Base-by-base conservation (phyloP, 2,329 filamentous ascomycete genomes). In the Pestalotiopsis sp. region DNA sequence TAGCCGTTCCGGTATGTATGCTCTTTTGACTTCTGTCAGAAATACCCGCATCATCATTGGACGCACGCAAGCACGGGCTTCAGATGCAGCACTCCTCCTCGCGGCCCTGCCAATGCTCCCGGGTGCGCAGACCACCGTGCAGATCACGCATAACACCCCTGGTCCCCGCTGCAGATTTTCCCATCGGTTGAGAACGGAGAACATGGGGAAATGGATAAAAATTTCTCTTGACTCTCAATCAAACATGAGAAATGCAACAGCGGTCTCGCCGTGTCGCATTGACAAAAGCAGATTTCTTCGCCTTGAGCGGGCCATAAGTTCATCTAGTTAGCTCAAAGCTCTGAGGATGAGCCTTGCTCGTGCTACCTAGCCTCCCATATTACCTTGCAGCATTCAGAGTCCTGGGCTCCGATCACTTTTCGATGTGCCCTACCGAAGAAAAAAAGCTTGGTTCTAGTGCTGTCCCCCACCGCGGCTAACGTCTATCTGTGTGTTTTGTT, bases 21-120 rank as follows among this genome's bases (percentile, higher is more conserved):
- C 59, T n/a, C 59, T 36, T 62, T 62, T 62, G 59, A 62, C 27
- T 62, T 41, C 59, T 62, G 59, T 62, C 59, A 62, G 31, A 38
- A 25, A 36, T 64, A 23, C 23, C 45, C 45, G 45, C 45, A 52
- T n/a, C 45, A 13, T 17, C 61, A 52, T 49, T 62, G 39, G 38
- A 64, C 49, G 61, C 61, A 52, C 11, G 27, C 38, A 64, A 38
- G 39, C 38, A n/a, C 45, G 20, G 23, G 61, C 17, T 20, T 20
- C 20, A 20, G 14, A 49, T 52, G 14, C 36, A 23, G 41, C 41
- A 64, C 23, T 59, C 11, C 20, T 36, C 27, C 23, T 27, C 57
- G 20, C 45, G 45, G 23, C 45, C 45, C 45, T 20, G 45, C 31
- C 31, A 36, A 36, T 36, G 31, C 31, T 36, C 31, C 23, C 17